phyloP scores from a whole-genome alignment of 208 protist species.

The Endotrypanum monterogeii region DNA sequence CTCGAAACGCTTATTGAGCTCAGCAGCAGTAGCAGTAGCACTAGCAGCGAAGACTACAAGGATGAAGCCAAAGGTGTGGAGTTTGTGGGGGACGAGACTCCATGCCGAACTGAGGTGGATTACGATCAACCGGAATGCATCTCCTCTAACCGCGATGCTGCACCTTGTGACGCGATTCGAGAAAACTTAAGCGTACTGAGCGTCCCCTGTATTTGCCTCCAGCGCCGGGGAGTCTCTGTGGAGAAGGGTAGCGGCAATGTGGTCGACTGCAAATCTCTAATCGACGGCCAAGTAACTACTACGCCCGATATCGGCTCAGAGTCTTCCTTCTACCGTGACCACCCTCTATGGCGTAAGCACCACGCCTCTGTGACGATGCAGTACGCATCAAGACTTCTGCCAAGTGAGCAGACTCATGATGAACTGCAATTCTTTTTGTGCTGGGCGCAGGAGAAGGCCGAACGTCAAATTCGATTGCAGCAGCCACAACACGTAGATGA shows the following conservation, averaged over 20 bases:
- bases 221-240: too few relatives aligned
- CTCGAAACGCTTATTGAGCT: constrained; percentile 28
- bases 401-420: constrained; percentile 15
- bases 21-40: constrained; percentile 4
- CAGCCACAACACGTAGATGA: not conserved
- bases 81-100: not conserved
- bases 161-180: not conserved
- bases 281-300: not conserved
- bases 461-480: not conserved
- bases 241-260: not conserved
- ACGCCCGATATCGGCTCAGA: not conserved
- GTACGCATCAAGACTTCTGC: constrained; percentile 18
- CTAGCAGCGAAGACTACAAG: not conserved
- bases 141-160: not conserved
- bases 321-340: not conserved
- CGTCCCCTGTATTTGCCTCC: not conserved
- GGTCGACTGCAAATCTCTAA: not conserved
- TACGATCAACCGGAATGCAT: not conserved
- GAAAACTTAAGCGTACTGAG: not conserved
- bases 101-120: not conserved
- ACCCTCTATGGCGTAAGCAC: constrained; percentile 26
- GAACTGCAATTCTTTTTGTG: constrained; percentile 29
- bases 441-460: constrained; percentile 29
- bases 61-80: not conserved
- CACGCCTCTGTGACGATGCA: constrained; percentile 12